Evolutionary conservation across 257 asterid genomes (phyloP), one percentile per base, ranked within the genome.

Genomic region (Petrea volubilis): DNA sequence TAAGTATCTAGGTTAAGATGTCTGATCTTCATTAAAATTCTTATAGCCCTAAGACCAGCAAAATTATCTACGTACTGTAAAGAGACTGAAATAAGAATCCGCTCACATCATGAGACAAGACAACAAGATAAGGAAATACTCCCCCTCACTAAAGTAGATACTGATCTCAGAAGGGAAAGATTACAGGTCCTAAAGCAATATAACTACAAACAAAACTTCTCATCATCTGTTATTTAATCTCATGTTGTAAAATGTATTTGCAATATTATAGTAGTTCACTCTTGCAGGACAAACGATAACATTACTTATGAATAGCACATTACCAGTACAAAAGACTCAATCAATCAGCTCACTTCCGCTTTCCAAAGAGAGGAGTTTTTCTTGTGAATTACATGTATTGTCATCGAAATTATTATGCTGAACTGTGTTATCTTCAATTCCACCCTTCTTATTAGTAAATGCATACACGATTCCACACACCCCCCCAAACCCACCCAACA

Each of bases 1-100:
- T 47, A 47, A 18, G 58, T 27, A 14, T 27, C n/a, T 29, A 64
- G 28, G 40, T 28, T 15, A 41, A 18, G 63, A 25, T 24, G 29
- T 44, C 18, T 74, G 46, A 64, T 73, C 60, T 70, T 2, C 15
- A 3, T 6, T 60, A 20, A 60, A 36, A 60, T 36, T 20, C 49
- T 21, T 13, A 31, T 17, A 31, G 5, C 2, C 13, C 33, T 23
- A 59, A 56, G 18, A 9, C 47, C 13, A 20, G 13, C 3, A n/a
- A 17, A 31, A 59, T 8, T 5, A 15, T 57, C 15, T 28, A 57
- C 1, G 14, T 40, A 33, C 40, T 7, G 8, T 14, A 52, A 52
- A 59, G 14, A 64, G 4, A 24, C 55, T 44, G 12, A 21, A 43
- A 53, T 44, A 27, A 36, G 50, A 64, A 28, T 10, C 15, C 17